Evolutionary conservation across 2,329 filamentous ascomycete genomes (phyloP).

Genomic region (Fusarium albidum): DNA sequence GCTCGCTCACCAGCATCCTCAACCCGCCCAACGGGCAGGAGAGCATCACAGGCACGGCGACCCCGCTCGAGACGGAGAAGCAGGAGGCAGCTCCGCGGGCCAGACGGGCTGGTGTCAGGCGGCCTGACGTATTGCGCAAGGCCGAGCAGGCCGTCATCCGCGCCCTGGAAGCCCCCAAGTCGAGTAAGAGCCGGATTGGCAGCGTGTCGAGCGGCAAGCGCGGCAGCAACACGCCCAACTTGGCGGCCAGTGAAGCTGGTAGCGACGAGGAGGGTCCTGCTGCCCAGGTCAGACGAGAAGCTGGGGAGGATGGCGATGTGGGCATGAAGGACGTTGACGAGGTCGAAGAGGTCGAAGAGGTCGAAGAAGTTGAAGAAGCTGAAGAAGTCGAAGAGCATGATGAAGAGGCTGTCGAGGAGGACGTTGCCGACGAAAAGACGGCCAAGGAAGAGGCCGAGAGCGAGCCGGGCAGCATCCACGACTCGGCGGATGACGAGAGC

Average conservation of each 20-base stretch:
- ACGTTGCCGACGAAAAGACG: constrained; percentile 45
- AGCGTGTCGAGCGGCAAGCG: constrained; percentile 61
- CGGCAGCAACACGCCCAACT: constrained; percentile 50
- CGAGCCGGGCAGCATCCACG: constrained; percentile 64
- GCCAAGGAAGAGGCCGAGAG: constrained; percentile 43
- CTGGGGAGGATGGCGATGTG: constrained; percentile 44
- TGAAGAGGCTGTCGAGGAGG: constrained; percentile 46
- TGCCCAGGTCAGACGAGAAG: constrained; percentile 47
- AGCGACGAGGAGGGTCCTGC: constrained; percentile 55
- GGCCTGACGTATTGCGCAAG: constrained; percentile 67
- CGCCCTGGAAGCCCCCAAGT: constrained; percentile 58
- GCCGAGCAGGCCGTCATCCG: constrained; percentile 66
- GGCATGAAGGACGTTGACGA: constrained; percentile 56
- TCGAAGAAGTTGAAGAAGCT: constrained; percentile 39
- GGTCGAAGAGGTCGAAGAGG: constrained; percentile 41
- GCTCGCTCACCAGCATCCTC: constrained; percentile 52
- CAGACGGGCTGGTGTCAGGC: constrained; percentile 56
- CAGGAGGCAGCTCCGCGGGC: constrained; percentile 50
- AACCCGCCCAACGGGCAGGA: constrained; percentile 53
- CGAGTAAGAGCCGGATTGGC: constrained; percentile 58
- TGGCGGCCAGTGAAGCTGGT: constrained; percentile 46
- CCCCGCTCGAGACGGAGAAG: constrained; percentile 51
- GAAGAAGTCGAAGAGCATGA: too few relatives aligned
- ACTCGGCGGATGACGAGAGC: constrained; percentile 74
- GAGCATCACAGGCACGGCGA: constrained; percentile 43